Base-by-base conservation (phyloP, 192 early-diverging fungal species). In the Umbelopsis ramanniana region DNA sequence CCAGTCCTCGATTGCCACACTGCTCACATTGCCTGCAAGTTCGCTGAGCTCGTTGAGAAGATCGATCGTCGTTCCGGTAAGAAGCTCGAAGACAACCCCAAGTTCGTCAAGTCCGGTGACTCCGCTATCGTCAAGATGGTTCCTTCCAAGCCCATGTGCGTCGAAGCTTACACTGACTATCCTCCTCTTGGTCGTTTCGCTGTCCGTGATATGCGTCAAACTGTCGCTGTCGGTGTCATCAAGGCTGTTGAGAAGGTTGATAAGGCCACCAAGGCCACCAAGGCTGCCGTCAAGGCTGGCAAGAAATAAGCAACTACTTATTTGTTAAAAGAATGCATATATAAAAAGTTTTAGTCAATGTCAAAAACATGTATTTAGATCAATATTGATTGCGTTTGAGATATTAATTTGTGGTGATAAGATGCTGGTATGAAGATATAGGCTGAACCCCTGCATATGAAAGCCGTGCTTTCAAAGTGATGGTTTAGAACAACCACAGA, bases 141-240 rank as follows among this genome's bases (percentile, higher is more conserved):
- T 80, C 96, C 96, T 67, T 91, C 90, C 84, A 95, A 96, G 93
- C 95, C 96, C 76, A 90, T 97, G 89, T 95, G 93, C 88, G 96
- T 97, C 74, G 96, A 97, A 86, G 74, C 95, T 54, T 97, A 90
- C 90, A 84, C 89, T 72, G 92, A 95, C 79, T 97, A 94, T 87
- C 92, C 95, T 55, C 92, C 95, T 72, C 92, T 97, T 57, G 95
- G 95, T 78, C 93, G 95, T 83, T 97, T 97, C 87, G 96, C 94
- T 76, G 93, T 97, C 83, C 93, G 95, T 91, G 95, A 97, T 75
- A 95, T 96, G 94, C 87, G 95, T 85, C 94, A 95, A 83, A 97
- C 95, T 83, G 94, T 97, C 73, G 94, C 94, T 76, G 94, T 97
- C 81, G 95, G 95, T 89, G 93, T 97, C 85, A 93, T 97, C 85